Evolutionary conservation across 768 basidiomycete genomes (phyloP).

Genomic region (Rickenella mellea): DNA sequence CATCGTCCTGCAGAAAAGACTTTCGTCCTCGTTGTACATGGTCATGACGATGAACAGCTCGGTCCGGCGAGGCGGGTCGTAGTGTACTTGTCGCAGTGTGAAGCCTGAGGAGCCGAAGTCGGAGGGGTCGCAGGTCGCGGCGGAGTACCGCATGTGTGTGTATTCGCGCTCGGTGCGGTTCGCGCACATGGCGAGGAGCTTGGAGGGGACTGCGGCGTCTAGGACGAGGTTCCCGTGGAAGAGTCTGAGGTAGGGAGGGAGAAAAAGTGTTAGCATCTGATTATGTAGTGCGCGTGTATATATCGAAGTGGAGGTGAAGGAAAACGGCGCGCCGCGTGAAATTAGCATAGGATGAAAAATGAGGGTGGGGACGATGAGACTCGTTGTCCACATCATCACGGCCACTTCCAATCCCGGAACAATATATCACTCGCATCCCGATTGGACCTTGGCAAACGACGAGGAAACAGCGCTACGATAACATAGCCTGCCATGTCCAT

Average conservation of each 20-base stretch:
- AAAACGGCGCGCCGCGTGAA: neutral
- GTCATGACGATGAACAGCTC: slow-evolving; percentile 97
- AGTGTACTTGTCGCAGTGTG: slow-evolving; percentile 82
- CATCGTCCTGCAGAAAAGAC: slow-evolving; percentile 87
- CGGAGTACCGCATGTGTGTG: slow-evolving; percentile 93
- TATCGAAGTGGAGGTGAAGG: too few relatives aligned
- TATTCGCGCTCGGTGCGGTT: slow-evolving; percentile 79
- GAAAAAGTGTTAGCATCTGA: too few relatives aligned
- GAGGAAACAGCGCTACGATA: too few relatives aligned
- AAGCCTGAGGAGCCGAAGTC: slow-evolving; percentile 77
- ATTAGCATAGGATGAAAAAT: too few relatives aligned
- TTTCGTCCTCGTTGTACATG: slow-evolving; percentile 94
- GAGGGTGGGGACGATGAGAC: too few relatives aligned
- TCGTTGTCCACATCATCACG: too few relatives aligned
- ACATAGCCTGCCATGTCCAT: too few relatives aligned
- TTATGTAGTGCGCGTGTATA: too few relatives aligned
- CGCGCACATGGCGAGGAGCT: slow-evolving; percentile 76
- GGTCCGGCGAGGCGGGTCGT: slow-evolving; percentile 83
- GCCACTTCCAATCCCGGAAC: too few relatives aligned
- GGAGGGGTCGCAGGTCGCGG: slow-evolving; percentile 94
- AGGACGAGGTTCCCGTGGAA: slow-evolving; percentile 92
- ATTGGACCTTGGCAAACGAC: too few relatives aligned
- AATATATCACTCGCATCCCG: too few relatives aligned
- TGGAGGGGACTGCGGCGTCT: slow-evolving; percentile 85
- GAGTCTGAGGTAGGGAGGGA: slow-evolving; percentile 31